Percentiles rank a stretch among this genome's conserved stretches.
These are phyloP conservation scores for Phytophthora vignae DNA, from an alignment of 352 stramenopile species.

Conservation along the genomic window DNA sequence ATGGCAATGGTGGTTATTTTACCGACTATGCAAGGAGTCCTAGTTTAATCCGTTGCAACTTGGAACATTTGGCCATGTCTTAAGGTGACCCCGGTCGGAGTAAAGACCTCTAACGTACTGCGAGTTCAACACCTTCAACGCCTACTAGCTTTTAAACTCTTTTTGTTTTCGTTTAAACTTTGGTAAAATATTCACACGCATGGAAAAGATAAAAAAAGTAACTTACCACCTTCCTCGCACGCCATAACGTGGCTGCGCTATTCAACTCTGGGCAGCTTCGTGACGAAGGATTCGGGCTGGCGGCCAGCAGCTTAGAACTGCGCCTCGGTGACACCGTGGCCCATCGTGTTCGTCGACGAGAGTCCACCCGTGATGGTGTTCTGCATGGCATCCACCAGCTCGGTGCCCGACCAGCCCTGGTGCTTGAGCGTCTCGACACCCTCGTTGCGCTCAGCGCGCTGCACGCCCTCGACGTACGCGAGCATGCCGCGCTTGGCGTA, in stretches of 20 bases:
- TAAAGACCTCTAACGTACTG: no score
- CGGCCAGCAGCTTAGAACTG: constrained; percentile 90
- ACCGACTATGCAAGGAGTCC: no score
- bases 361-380: constrained; percentile 96
- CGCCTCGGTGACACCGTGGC: constrained; percentile 96
- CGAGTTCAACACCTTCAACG: constrained; percentile 8
- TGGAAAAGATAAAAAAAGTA: constrained; percentile 29
- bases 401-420: constrained; percentile 98
- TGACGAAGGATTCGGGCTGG: constrained; percentile 8
- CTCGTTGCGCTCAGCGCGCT: constrained; percentile 95
- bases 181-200: constrained; percentile 45
- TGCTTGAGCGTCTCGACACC: constrained; percentile 97
- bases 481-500: constrained; percentile 93
- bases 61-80: not conserved
- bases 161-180: constrained; percentile 31
- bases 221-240: constrained; percentile 18
- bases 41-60: no score
- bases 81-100: not conserved
- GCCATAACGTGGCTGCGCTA: constrained; percentile 15
- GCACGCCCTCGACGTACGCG: constrained; percentile 97
- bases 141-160: constrained; percentile 15
- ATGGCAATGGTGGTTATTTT: not conserved
- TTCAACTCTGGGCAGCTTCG: constrained; percentile 20
- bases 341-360: constrained; percentile 98
- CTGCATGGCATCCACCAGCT: constrained; percentile 96